Conservation (phyloP, 306 rosid genomes). For the Vicia sativa region DNA sequence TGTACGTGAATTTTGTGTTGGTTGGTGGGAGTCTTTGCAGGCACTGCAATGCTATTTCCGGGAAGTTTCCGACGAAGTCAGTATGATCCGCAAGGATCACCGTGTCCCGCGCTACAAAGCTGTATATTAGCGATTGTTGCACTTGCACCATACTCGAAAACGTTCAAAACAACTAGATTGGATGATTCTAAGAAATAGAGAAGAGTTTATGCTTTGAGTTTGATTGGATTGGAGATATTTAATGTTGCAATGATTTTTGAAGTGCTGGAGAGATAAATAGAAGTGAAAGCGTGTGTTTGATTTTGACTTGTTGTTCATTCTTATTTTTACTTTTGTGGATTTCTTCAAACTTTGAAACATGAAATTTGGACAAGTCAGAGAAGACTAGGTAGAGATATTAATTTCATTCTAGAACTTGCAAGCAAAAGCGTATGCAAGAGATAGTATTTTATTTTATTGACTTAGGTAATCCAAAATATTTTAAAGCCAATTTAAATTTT, state of each 20-base stretch:
- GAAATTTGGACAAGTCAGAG: background rate
- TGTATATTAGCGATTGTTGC: constrained; percentile 84
- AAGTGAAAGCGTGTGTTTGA: background rate
- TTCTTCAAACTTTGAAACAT: background rate
- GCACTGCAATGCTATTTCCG: constrained; percentile 70
- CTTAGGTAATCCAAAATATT: too few relatives aligned
- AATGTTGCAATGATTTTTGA: background rate
- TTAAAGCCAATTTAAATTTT: too few relatives aligned
- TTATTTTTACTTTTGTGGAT: background rate
- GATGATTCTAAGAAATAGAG: background rate
- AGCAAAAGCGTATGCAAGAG: background rate
- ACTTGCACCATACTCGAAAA: constrained; percentile 62
- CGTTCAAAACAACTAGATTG: background rate
- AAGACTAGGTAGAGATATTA: background rate
- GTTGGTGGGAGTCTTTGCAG: constrained; percentile 75
- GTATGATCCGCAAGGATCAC: constrained; percentile 78
- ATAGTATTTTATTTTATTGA: too few relatives aligned
- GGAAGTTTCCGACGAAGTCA: constrained; percentile 75
- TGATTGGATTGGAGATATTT: background rate
- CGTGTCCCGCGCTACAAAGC: constrained; percentile 80
- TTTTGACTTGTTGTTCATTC: background rate
- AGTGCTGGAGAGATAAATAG: background rate
- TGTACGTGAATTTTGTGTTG: constrained; percentile 76
- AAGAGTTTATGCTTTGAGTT: background rate
- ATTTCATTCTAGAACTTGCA: background rate